A percentile compares a stretch with the other conserved stretches of the same genome.
Evolutionary conservation across 805 yeast genomes (phyloP).

Genomic region (Isabelozyma heimii): DNA sequence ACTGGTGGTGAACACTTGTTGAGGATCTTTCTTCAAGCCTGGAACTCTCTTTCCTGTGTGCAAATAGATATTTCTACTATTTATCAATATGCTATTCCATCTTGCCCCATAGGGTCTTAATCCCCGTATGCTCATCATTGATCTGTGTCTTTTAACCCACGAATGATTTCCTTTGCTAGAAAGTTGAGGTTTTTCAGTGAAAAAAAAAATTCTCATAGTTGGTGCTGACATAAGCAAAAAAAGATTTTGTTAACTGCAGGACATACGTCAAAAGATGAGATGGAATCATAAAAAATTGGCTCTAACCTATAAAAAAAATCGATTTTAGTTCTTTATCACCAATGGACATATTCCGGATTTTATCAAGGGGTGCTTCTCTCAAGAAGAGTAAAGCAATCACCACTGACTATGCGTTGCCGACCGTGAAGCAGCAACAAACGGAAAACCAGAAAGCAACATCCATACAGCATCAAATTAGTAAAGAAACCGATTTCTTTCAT

Average conservation of each 20-base stretch:
- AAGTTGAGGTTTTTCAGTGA: not conserved
- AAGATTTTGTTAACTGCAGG: not conserved
- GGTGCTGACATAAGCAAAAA: not conserved
- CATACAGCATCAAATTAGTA: constrained; percentile 53
- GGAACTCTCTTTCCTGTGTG: constrained; percentile 57
- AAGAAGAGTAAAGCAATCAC: constrained; percentile 51
- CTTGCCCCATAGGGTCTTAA: not conserved
- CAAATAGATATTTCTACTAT: constrained; percentile 31
- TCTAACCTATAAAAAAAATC: not conserved
- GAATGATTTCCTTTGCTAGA: not conserved
- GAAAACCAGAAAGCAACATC: constrained; percentile 34
- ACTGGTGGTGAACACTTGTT: constrained; percentile 38
- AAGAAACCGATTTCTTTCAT: constrained; percentile 82
- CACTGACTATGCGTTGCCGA: constrained; percentile 39
- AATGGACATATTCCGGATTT: constrained; percentile 88
- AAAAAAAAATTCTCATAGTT: not conserved
- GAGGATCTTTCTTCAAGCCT: constrained; percentile 71
- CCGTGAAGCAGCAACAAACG: constrained; percentile 16
- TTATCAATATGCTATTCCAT: not conserved
- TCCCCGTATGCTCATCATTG: not conserved
- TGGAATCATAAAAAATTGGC: not conserved
- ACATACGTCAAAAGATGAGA: not conserved
- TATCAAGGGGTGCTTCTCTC: constrained; percentile 82
- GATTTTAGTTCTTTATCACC: not conserved
- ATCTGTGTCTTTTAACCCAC: too few species aligned